These are phyloP conservation scores for Xylaria sp. DNA, from an alignment of 2,329 filamentous ascomycete species.

Conservation along the genomic window DNA sequence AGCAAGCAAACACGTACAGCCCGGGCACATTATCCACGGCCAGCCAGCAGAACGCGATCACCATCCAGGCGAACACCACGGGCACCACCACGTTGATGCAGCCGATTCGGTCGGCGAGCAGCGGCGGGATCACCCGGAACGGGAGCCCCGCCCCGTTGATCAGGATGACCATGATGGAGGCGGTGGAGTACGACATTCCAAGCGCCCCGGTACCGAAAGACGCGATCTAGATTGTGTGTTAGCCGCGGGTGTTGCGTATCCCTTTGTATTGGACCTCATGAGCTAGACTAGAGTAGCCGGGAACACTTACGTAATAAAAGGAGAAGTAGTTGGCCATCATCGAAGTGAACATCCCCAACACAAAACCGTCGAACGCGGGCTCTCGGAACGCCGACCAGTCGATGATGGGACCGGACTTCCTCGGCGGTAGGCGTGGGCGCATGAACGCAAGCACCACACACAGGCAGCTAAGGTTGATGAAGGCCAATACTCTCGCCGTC, in stretches of 20 bases:
- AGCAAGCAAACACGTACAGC: conserved; percentile 42
- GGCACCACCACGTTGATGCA: conserved; percentile 41
- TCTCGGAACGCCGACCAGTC: conserved; percentile 38
- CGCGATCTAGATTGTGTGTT: conserved; percentile 31
- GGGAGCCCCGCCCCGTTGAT: conserved; percentile 45
- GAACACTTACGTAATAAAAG: conserved; percentile 44
- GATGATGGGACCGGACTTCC: conserved; percentile 36
- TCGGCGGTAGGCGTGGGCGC: conserved; percentile 37
- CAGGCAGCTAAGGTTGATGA: conserved; percentile 78
- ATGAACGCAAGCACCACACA: conserved; percentile 61
- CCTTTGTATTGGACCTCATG: too few species aligned
- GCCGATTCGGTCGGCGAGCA: conserved; percentile 42
- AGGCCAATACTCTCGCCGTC: conserved; percentile 38
- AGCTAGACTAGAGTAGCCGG: neutral
- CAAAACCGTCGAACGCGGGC: conserved; percentile 39
- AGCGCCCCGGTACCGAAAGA: conserved; percentile 40
- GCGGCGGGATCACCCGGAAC: conserved; percentile 41
- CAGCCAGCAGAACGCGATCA: conserved; percentile 43
- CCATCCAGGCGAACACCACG: conserved; percentile 32
- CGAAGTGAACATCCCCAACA: conserved; percentile 41
- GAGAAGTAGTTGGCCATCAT: conserved; percentile 48
- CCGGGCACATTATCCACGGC: conserved; percentile 38
- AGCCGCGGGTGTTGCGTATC: neutral
- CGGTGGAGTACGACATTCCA: conserved; percentile 39
- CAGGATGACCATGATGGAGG: conserved; percentile 42